A percentile compares a stretch with the other conserved stretches of the same genome.
Evolutionary conservation across 345 rosid genomes (phyloP).

Genomic region (Euphorbia tirucalli): DNA sequence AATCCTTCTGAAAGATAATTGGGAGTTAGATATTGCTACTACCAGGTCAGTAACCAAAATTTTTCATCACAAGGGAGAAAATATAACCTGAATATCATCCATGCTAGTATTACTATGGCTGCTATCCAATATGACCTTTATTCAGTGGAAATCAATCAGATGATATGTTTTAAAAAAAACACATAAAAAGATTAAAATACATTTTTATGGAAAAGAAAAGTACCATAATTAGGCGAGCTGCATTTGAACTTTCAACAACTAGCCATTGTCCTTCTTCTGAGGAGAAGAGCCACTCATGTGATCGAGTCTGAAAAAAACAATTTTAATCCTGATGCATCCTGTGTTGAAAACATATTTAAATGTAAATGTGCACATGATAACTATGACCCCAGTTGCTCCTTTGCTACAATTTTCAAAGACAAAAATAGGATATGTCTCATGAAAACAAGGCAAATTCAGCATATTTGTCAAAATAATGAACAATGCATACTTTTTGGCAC

Average conservation of each 20-base stretch:
- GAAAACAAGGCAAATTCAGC: neutral
- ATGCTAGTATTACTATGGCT: constrained; percentile 52
- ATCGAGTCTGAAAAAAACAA: constrained; percentile 53
- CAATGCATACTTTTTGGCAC: neutral
- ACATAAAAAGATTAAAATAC: constrained; percentile 3
- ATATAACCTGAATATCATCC: constrained; percentile 81
- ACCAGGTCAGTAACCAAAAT: constrained; percentile 3
- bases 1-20: constrained; percentile 53
- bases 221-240: constrained; percentile 96
- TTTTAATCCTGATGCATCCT: neutral
- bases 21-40: neutral
- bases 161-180: constrained; percentile 1
- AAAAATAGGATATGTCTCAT: neutral
- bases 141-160: constrained; percentile 26
- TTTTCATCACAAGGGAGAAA: constrained; percentile 17
- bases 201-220: constrained; percentile 6
- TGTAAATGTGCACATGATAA: neutral
- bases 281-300: constrained; percentile 95
- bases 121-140: constrained; percentile 65
- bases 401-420: neutral
- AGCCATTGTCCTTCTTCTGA: constrained; percentile 98
- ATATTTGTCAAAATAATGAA: neutral
- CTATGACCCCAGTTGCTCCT: neutral
- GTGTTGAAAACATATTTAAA: neutral
- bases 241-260: constrained; percentile 75